Percentiles rank a stretch among this genome's conserved stretches.
Conservation (phyloP, 2,329 filamentous ascomycete species). For the Exophiala oligosperma region DNA sequence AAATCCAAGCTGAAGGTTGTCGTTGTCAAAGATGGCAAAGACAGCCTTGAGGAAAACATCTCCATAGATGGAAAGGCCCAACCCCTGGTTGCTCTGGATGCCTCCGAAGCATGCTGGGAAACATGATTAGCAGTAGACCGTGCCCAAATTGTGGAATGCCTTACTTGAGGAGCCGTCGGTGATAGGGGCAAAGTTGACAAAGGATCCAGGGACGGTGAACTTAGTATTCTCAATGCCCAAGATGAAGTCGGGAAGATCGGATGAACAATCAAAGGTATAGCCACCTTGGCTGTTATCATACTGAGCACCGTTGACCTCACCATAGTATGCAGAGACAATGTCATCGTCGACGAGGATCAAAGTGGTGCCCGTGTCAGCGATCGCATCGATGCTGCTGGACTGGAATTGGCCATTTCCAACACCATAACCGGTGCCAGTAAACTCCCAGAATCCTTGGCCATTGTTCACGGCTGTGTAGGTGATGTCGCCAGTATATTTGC, state of each 20-base stretch:
- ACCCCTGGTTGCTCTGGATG: conserved; percentile 63
- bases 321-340: conserved; percentile 62
- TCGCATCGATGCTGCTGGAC: conserved; percentile 49
- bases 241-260: conserved; percentile 55
- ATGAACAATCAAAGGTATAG: conserved; percentile 48
- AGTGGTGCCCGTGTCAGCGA: conserved; percentile 71
- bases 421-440: conserved; percentile 57
- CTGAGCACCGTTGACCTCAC: conserved; percentile 52
- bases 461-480: conserved; percentile 56
- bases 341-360: conserved; percentile 59
- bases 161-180: conserved; percentile 21
- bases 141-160: not conserved
- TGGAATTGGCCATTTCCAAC: conserved; percentile 48
- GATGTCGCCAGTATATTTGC: conserved; percentile 60
- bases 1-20: conserved; percentile 26
- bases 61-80: conserved; percentile 68
- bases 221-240: conserved; percentile 51
- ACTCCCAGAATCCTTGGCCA: conserved; percentile 64
- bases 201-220: conserved; percentile 53
- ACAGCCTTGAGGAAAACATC: conserved; percentile 77
- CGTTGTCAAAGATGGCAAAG: conserved; percentile 68
- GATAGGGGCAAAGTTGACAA: conserved; percentile 49
- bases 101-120: conserved; percentile 67
- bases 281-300: conserved; percentile 25
- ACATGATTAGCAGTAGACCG: too few relatives aligned